Evolutionary conservation across 805 yeast genomes (phyloP).

Genomic region (Nakazawaea peltata): DNA sequence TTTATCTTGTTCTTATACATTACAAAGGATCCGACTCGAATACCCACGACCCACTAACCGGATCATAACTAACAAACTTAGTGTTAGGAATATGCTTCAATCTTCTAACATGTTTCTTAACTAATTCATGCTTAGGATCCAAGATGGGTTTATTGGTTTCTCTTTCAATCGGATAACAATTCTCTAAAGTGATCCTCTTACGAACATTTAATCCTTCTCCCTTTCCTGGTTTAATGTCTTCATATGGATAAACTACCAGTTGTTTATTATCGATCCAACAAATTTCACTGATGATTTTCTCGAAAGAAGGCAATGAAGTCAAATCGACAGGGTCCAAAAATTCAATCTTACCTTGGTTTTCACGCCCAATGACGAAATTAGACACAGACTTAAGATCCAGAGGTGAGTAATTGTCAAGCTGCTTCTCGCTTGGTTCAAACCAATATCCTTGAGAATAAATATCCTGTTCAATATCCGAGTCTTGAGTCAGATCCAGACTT

Average conservation of each 20-base stretch:
- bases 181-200: conserved; percentile 63
- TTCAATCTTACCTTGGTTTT: conserved; percentile 67
- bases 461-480: background rate
- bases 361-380: conserved; percentile 70
- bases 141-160: conserved; percentile 66
- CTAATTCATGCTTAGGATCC: conserved; percentile 69
- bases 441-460: conserved; percentile 69
- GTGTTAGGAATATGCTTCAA: conserved; percentile 53
- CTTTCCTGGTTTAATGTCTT: conserved; percentile 42
- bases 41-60: conserved; percentile 65
- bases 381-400: conserved; percentile 56
- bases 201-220: conserved; percentile 85
- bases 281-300: conserved; percentile 58
- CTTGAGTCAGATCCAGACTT: background rate
- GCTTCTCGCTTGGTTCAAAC: conserved; percentile 70
- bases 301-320: conserved; percentile 51
- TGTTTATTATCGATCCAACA: conserved; percentile 53
- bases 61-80: conserved; percentile 69
- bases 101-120: conserved; percentile 59
- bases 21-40: conserved; percentile 32
- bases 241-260: conserved; percentile 69
- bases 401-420: conserved; percentile 50
- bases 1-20: background rate
- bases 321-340: conserved; percentile 81
- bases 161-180: conserved; percentile 73